phyloP scores from a whole-genome alignment of 805 yeast genomes.

The Pichia membranifaciens region DNA sequence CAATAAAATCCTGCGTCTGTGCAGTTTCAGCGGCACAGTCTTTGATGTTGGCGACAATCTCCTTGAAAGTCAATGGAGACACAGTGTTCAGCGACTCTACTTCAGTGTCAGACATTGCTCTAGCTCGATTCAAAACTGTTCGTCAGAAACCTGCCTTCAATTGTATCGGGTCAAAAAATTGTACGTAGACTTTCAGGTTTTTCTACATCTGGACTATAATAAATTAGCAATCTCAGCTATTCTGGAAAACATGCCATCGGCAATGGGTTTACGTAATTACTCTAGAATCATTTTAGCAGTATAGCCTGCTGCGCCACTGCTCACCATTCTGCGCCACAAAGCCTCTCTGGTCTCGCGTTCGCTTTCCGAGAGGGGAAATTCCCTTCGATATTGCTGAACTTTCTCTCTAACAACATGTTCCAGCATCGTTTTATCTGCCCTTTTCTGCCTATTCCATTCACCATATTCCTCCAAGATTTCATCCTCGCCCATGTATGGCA shows the following conservation, averaged over 20 bases:
- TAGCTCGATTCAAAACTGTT: no score
- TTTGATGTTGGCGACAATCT: slow-evolving; percentile 12
- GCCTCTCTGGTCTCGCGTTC: neutral
- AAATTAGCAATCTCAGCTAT: no score
- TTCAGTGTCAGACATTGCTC: slow-evolving; percentile 14
- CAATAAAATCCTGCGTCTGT: slow-evolving; percentile 54
- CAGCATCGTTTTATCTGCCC: neutral
- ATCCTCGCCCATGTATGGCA: neutral
- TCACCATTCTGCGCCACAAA: neutral
- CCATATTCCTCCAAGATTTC: neutral
- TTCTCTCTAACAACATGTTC: neutral
- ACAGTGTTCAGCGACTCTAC: slow-evolving; percentile 14
- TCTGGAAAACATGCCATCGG: no score
- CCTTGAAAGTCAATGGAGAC: slow-evolving; percentile 9
- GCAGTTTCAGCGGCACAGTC: slow-evolving; percentile 26
- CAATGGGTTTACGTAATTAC: no score
- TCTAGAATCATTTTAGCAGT: no score
- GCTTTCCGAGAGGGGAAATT: neutral
- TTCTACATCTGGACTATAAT: no score
- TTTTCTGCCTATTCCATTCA: neutral
- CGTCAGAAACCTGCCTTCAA: no score
- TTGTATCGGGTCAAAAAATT: no score
- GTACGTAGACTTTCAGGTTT: no score
- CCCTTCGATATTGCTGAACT: neutral
- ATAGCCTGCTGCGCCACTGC: slow-evolving; percentile 1